These are phyloP conservation scores for Odonthalia washingtoniensis DNA, from an alignment of 31 red algal genomes.

Conservation along the genomic window DNA sequence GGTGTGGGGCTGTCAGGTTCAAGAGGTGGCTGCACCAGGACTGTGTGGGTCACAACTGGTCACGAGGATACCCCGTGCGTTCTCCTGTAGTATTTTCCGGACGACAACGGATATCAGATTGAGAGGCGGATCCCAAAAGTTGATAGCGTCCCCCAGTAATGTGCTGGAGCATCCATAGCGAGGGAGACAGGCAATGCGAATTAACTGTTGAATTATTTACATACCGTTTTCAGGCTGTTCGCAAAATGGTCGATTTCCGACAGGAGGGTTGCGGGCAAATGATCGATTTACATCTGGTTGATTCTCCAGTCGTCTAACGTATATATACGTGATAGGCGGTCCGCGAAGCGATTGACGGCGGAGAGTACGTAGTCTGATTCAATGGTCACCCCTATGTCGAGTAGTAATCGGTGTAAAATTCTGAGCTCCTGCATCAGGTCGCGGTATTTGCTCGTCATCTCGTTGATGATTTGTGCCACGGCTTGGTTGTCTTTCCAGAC, in stretches of 20 bases:
- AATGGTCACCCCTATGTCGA: background rate
- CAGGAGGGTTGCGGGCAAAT: background rate
- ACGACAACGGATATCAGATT: no score
- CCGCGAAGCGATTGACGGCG: slow-evolving; percentile 38
- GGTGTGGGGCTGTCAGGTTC: background rate
- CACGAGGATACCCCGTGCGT: no score
- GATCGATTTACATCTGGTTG: background rate
- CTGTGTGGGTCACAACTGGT: slow-evolving; percentile 26
- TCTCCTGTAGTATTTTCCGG: no score
- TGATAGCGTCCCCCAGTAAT: slow-evolving; percentile 25
- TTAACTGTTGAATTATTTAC: background rate
- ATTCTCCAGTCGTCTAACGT: background rate
- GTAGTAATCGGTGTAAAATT: background rate
- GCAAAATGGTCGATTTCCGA: background rate
- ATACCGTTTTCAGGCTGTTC: background rate
- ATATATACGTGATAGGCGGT: no score
- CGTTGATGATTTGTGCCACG: slow-evolving; percentile 18
- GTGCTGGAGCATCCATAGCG: background rate
- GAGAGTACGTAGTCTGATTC: slow-evolving; percentile 28
- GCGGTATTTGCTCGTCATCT: background rate
- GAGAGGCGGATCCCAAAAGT: no score
- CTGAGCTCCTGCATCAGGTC: slow-evolving; percentile 26
- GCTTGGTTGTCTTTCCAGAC: slow-evolving; percentile 43
- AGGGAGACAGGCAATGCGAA: background rate
- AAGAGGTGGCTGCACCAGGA: background rate